phyloP scores from a whole-genome alignment of 177 flowering plant genomes.

The Vitis hybrid region DNA sequence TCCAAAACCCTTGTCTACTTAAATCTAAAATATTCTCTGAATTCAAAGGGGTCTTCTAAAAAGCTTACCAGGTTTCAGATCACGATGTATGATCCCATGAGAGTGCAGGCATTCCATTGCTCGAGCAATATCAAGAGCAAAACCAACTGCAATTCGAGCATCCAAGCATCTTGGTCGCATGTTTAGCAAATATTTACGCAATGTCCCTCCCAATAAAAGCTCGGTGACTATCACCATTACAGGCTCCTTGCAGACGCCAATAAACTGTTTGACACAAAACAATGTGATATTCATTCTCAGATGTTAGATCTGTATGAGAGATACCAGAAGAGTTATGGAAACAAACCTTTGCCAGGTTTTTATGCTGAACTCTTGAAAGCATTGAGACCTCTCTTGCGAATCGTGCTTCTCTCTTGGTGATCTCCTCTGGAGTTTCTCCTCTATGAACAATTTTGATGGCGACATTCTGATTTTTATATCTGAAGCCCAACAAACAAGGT shows the following conservation, averaged over 20 bases:
- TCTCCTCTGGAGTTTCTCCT: conserved; percentile 64
- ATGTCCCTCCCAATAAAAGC: conserved; percentile 68
- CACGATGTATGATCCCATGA: conserved; percentile 88
- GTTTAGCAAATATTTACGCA: conserved; percentile 63
- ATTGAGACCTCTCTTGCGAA: conserved; percentile 57
- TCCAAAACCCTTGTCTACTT: no score
- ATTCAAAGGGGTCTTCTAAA: no score
- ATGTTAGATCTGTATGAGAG: neutral
- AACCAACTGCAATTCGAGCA: conserved; percentile 51
- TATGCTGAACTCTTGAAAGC: conserved; percentile 61
- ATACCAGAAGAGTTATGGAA: neutral
- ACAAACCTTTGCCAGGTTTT: conserved; percentile 56
- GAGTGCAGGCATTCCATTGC: conserved; percentile 89
- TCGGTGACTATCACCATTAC: conserved; percentile 84
- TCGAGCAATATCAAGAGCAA: conserved; percentile 77
- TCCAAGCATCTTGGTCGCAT: conserved; percentile 74
- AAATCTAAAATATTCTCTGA: no score
- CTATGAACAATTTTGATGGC: conserved; percentile 21
- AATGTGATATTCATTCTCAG: neutral
- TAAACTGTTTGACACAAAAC: conserved; percentile 47
- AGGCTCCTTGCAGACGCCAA: conserved; percentile 79
- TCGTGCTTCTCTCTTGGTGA: conserved; percentile 41
- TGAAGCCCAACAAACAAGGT: conserved; percentile 14
- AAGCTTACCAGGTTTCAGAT: conserved; percentile 69
- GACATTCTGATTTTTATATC: conserved; percentile 60